Percentiles rank a stretch among this genome's conserved stretches.
These are phyloP conservation scores for Dictyostelium intermedium DNA, from an alignment of 78 protist species.

Conservation along the genomic window DNA sequence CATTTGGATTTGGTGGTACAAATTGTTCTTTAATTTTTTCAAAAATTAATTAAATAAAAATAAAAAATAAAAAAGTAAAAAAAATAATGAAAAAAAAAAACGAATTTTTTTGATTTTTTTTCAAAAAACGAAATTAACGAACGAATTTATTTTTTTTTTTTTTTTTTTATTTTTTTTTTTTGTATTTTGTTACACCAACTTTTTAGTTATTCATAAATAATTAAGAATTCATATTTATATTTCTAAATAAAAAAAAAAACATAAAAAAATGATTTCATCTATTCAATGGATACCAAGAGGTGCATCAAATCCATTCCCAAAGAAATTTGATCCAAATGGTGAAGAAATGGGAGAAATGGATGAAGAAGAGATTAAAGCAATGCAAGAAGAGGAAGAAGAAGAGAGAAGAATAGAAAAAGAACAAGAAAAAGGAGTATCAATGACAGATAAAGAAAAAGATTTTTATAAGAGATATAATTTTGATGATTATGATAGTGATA, in stretches of 20 bases:
- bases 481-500: constrained; percentile 54
- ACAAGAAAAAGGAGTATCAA: background rate
- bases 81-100: background rate
- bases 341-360: constrained; percentile 22
- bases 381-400: constrained; percentile 19
- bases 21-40: constrained; percentile 86
- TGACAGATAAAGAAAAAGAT: constrained; percentile 11
- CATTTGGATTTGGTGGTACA: constrained; percentile 97
- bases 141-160: background rate
- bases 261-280: constrained; percentile 69
- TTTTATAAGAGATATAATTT: constrained; percentile 17
- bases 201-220: too few relatives aligned
- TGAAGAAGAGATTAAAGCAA: constrained; percentile 13
- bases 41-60: background rate
- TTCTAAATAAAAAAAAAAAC: background rate
- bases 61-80: background rate
- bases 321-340: constrained; percentile 23
- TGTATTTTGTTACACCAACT: background rate
- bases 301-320: constrained; percentile 75
- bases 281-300: constrained; percentile 78
- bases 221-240: background rate
- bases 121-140: too few relatives aligned
- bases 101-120: too few relatives aligned
- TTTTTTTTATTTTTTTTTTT: background rate
- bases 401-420: constrained; percentile 11